Base-by-base conservation (phyloP, 177 flowering plant species). In the Tripterygium wilfordii region DNA sequence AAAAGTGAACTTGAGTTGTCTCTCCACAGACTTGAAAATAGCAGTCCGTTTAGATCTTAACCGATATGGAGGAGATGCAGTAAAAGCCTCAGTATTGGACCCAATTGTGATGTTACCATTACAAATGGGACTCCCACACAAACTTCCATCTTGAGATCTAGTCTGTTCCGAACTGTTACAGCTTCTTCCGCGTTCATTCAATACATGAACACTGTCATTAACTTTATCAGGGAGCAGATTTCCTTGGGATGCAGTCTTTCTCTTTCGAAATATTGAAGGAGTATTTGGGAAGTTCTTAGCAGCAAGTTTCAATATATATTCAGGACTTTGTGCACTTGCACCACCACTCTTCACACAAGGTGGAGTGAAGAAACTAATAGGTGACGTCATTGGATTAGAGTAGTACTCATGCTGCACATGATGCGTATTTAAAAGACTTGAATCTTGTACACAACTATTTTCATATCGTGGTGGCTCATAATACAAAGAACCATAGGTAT, bases 261-360 rank as follows among this genome's bases (percentile, higher is more conserved):
- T 78, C 61, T 79, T 94, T 41, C 96, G 61, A 23, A 87, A 54
- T 51, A 94, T 94, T 40, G 97, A 84, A 60, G 99, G 99, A 48
- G 90, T 83, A 51, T 78, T 77, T 4, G 84, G 82, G 50, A 79
- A 94, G 47, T 69, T 89, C 67, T 44, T 69, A n/a, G 99, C 97
- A 51, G 97, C 96, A 48, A 65, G 66, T 69, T 60, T 80, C 56
- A 92, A 56, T 31, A 86, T 71, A 42, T 82, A 80, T 59, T 79
- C 92, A 12, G 83, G 84, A 52, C 75, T 79, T 38, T 44, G 76
- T 18, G 42, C 31, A 39, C 49, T 49, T 23, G 58, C 49, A 54
- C 54, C 38, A 49, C 61, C 40, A 58, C 60, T 42, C 62, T 71
- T 82, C 53, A 42, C 63, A 57, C 67, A 60, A 61, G 98, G 85